Evolutionary conservation across 2,329 filamentous ascomycete genomes (phyloP).

Genomic region (Diaporthe citriasiana): DNA sequence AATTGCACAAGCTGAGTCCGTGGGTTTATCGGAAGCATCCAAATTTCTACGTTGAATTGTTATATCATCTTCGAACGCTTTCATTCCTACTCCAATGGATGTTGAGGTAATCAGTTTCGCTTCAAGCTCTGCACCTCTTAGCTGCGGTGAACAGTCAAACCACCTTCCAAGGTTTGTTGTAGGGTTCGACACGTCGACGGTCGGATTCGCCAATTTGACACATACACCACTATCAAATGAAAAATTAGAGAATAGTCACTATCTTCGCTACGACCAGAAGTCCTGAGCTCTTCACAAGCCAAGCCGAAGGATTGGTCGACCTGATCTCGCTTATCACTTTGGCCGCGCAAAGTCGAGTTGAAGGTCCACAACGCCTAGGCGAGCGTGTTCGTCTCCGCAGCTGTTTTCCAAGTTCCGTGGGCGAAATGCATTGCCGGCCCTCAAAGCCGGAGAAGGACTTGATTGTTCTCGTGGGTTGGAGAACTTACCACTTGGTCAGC

Average conservation of each 20-base stretch:
- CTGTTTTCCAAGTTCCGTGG: background rate
- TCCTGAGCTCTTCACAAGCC: background rate
- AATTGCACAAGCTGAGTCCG: no score
- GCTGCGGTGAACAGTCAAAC: background rate
- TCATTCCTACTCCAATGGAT: background rate
- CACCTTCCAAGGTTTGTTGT: background rate
- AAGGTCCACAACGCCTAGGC: background rate
- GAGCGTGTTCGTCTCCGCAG: conserved; percentile 7
- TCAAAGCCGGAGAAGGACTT: background rate
- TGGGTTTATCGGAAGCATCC: background rate
- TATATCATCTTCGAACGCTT: background rate
- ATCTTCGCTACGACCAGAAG: background rate
- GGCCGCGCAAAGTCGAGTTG: background rate
- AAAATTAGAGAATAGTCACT: background rate
- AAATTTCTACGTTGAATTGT: background rate
- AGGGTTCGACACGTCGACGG: background rate
- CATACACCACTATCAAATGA: background rate
- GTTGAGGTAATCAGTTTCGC: no score
- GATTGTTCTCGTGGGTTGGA: conserved; percentile 7
- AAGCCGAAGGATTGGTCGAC: background rate
- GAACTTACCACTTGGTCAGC: background rate
- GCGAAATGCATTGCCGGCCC: background rate
- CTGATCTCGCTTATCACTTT: background rate
- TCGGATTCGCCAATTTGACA: background rate
- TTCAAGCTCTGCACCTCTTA: background rate